These are phyloP conservation scores for Cercophora newfieldiana DNA, from an alignment of 495 filamentous ascomycete genomes.

Conservation along the genomic window DNA sequence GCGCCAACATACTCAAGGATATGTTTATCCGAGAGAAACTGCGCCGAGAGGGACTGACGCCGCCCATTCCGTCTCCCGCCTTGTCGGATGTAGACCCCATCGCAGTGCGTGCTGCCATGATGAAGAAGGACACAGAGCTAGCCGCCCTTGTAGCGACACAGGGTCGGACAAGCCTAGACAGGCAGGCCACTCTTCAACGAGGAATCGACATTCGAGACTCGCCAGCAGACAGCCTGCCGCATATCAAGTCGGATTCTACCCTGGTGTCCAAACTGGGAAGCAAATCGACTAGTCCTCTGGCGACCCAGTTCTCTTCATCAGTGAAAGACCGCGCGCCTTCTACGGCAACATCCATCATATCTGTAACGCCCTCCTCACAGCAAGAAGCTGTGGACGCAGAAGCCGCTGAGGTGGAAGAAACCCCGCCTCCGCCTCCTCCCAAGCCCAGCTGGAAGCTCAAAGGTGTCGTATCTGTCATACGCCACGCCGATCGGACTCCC, in stretches of 20 bases:
- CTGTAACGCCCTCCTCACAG: constrained; percentile 42
- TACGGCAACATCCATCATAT: constrained; percentile 43
- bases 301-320: constrained; percentile 34
- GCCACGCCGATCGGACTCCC: constrained; percentile 94
- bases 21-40: constrained; percentile 79
- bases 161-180: constrained; percentile 39
- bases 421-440: constrained; percentile 74
- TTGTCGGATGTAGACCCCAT: constrained; percentile 47
- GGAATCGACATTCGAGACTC: constrained; percentile 16
- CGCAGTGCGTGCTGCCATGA: constrained; percentile 30
- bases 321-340: constrained; percentile 41
- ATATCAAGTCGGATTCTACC: constrained; percentile 22
- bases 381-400: constrained; percentile 17
- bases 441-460: constrained; percentile 98
- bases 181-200: constrained; percentile 19
- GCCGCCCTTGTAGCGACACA: constrained; percentile 29
- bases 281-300: constrained; percentile 36
- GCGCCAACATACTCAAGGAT: constrained; percentile 77
- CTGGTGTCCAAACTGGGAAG: constrained; percentile 33
- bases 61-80: constrained; percentile 46
- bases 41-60: constrained; percentile 43
- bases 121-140: constrained; percentile 38
- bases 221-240: constrained; percentile 11
- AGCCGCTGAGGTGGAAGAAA: constrained; percentile 32
- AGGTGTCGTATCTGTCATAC: constrained; percentile 94